phyloP scores from a whole-genome alignment of 2,329 filamentous ascomycete species.

The Endothia cerciana region DNA sequence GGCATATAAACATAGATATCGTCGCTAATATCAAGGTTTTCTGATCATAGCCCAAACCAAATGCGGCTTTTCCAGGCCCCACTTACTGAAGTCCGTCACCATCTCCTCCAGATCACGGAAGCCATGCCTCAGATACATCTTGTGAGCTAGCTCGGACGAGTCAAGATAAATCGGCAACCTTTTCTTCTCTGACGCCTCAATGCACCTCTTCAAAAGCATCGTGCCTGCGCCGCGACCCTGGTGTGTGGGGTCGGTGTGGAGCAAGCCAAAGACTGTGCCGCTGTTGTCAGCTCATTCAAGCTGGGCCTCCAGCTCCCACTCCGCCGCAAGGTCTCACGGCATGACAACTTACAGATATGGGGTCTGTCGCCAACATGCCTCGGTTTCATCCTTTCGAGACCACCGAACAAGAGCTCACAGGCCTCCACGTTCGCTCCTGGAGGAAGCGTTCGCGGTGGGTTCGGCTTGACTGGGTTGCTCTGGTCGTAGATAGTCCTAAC shows the following conservation, averaged over 20 bases:
- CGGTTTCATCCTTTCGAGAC: constrained; percentile 30
- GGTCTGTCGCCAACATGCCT: constrained; percentile 33
- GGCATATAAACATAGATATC: background rate
- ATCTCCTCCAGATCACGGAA: constrained; percentile 43
- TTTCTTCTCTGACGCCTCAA: constrained; percentile 41
- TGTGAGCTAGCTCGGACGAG: constrained; percentile 40
- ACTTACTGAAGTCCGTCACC: constrained; percentile 37
- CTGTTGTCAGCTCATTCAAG: background rate
- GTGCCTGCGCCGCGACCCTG: constrained; percentile 45
- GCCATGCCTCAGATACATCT: constrained; percentile 44
- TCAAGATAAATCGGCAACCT: constrained; percentile 43
- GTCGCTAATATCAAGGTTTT: constrained; percentile 19
- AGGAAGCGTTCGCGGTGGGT: constrained; percentile 31
- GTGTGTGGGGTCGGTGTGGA: constrained; percentile 47
- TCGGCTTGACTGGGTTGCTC: constrained; percentile 31
- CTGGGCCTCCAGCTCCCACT: background rate
- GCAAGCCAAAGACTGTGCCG: constrained; percentile 40
- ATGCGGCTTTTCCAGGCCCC: constrained; percentile 36
- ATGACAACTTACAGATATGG: constrained; percentile 36
- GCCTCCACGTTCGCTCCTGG: constrained; percentile 38
- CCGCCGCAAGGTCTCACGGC: background rate
- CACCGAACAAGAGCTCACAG: constrained; percentile 38
- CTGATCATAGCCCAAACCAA: constrained; percentile 36
- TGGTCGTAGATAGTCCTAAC: constrained; percentile 19
- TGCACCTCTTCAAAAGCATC: constrained; percentile 43